Evolutionary conservation across 2,329 filamentous ascomycete genomes (phyloP).

Genomic region (Aspergillus brunneoviolaceus): DNA sequence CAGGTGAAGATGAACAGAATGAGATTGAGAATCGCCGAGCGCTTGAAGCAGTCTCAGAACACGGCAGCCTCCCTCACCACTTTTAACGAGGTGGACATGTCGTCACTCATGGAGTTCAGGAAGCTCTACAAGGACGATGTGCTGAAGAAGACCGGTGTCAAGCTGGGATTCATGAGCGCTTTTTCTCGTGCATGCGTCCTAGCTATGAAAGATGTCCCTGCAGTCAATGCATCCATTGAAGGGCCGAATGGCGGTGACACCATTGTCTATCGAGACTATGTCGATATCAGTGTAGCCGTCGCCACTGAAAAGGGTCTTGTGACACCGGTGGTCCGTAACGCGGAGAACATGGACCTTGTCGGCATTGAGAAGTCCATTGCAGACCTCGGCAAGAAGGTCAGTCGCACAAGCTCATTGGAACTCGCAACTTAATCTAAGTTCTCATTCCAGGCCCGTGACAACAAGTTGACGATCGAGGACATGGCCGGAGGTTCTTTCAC

Average conservation of each 20-base stretch:
- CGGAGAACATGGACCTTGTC: slow-evolving; percentile 82
- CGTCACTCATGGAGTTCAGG: slow-evolving; percentile 92
- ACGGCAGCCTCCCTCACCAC: slow-evolving; percentile 95
- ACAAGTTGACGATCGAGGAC: slow-evolving; percentile 97
- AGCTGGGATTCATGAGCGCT: slow-evolving; percentile 99
- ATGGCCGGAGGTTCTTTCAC: slow-evolving; percentile 99
- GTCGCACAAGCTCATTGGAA: neutral
- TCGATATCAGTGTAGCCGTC: slow-evolving; percentile 95
- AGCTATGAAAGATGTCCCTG: slow-evolving; percentile 92
- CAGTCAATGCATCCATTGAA: slow-evolving; percentile 95
- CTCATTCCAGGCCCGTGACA: slow-evolving; percentile 72
- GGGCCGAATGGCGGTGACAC: slow-evolving; percentile 93
- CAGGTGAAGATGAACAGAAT: slow-evolving; percentile 99
- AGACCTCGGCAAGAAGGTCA: slow-evolving; percentile 90
- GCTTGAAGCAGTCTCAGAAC: slow-evolving; percentile 98
- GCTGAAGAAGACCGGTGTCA: slow-evolving; percentile 92
- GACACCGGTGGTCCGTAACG: slow-evolving; percentile 93
- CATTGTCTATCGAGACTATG: slow-evolving; percentile 97
- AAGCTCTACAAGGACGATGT: slow-evolving; percentile 97
- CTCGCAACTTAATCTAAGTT: neutral
- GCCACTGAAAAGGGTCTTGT: slow-evolving; percentile 97
- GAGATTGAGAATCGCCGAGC: slow-evolving; percentile 94
- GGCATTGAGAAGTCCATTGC: slow-evolving; percentile 88
- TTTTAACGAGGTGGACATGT: slow-evolving; percentile 99
- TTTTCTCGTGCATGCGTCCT: slow-evolving; percentile 88